phyloP scores from a whole-genome alignment of 106 monocot genomes.

The Dendrobium catenatum region DNA sequence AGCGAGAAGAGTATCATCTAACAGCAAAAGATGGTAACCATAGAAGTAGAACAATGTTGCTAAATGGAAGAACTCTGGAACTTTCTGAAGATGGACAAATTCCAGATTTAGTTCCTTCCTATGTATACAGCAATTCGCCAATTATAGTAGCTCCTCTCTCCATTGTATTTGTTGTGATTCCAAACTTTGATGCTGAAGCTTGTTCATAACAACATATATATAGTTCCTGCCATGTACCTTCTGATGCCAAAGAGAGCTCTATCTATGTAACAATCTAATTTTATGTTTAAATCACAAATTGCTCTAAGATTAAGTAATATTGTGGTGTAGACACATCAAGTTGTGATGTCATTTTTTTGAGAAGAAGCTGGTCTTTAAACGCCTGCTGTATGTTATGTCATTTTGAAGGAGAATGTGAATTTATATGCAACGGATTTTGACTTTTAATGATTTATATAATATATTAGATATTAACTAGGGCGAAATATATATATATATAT shows the following conservation, averaged over 20 bases:
- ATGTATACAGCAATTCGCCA: constrained; percentile 6
- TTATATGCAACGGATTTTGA: too few relatives aligned
- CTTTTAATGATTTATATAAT: too few relatives aligned
- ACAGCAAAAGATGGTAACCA: constrained; percentile 27
- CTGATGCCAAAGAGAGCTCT: background rate
- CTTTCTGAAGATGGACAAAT: constrained; percentile 33
- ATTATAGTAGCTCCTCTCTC: constrained; percentile 26
- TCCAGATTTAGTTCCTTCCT: constrained; percentile 23
- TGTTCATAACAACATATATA: constrained; percentile 2
- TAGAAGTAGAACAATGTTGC: constrained; percentile 24
- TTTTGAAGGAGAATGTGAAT: too few relatives aligned
- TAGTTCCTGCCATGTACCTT: background rate
- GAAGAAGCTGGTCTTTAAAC: too few relatives aligned
- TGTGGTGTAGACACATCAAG: too few relatives aligned
- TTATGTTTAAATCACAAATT: too few relatives aligned
- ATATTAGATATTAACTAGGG: too few relatives aligned
- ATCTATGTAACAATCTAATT: background rate
- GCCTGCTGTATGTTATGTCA: too few relatives aligned
- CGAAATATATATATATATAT: too few relatives aligned
- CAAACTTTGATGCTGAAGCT: constrained; percentile 30
- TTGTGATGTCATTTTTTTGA: too few relatives aligned
- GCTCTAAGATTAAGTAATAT: too few relatives aligned
- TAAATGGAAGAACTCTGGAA: constrained; percentile 32
- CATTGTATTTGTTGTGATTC: constrained; percentile 31
- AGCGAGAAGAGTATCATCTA: constrained; percentile 42